phyloP scores from a whole-genome alignment of 768 basidiomycete species.

The Mycena venus region DNA sequence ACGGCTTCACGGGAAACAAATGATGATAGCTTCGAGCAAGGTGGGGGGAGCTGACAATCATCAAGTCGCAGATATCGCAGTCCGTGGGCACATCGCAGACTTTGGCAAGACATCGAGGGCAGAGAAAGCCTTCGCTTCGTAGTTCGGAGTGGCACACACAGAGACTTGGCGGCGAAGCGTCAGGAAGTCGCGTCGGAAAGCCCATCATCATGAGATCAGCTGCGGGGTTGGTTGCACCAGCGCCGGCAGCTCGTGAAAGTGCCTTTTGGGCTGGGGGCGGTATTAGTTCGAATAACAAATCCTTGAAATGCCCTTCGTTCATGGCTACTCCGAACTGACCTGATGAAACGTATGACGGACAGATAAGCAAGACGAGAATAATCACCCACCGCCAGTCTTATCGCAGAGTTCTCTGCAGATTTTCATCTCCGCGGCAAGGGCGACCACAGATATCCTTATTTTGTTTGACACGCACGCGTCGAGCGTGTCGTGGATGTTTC shows the following conservation, averaged over 20 bases:
- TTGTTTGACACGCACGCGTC: constrained; percentile 85
- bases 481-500: constrained; percentile 96
- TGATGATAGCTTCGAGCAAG: constrained; percentile 96
- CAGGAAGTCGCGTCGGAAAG: constrained; percentile 93
- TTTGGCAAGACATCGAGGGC: constrained; percentile 93
- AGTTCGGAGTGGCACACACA: constrained; percentile 96
- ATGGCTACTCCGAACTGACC: constrained; percentile 96
- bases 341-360: constrained; percentile 39
- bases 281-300: constrained; percentile 94
- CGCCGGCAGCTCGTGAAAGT: constrained; percentile 59
- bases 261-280: constrained; percentile 91
- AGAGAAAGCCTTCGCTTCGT: constrained; percentile 94
- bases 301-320: constrained; percentile 97
- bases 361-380: background rate
- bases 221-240: constrained; percentile 67
- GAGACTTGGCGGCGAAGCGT: constrained; percentile 83
- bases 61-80: constrained; percentile 95
- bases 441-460: constrained; percentile 93
- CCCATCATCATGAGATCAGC: constrained; percentile 99
- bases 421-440: constrained; percentile 98
- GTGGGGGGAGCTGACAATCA: constrained; percentile 98
- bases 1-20: constrained; percentile 93
- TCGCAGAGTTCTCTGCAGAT: constrained; percentile 94
- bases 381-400: constrained; percentile 85
- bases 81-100: constrained; percentile 99